These are phyloP conservation scores for Trichophyton benhamiae DNA, from an alignment of 2,329 filamentous ascomycete genomes.

Conservation along the genomic window DNA sequence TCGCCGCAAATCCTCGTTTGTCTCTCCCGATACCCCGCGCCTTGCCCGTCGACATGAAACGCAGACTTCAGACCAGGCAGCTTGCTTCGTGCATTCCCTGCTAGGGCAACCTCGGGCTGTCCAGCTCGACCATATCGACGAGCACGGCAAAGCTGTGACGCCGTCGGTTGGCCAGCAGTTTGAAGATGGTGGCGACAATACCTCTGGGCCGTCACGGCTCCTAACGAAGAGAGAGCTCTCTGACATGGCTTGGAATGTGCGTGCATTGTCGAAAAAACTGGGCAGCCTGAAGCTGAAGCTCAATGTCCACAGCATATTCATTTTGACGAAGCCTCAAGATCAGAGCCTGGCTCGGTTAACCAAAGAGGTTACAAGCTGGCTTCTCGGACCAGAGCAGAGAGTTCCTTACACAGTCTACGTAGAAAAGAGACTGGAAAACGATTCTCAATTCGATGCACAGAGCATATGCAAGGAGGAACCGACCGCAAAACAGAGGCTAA, in stretches of 20 bases:
- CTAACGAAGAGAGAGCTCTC: conserved; percentile 89
- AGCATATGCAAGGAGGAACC: conserved; percentile 54
- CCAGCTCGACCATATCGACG: conserved; percentile 19
- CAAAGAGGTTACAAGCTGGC: conserved; percentile 64
- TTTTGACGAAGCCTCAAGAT: conserved; percentile 88
- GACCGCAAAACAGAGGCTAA: conserved; percentile 47
- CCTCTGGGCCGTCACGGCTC: conserved; percentile 54
- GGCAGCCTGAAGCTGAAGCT: conserved; percentile 73
- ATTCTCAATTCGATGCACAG: conserved; percentile 60
- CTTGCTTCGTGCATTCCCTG: conserved; percentile 50
- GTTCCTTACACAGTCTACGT: conserved; percentile 66
- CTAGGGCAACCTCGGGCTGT: conserved; percentile 31
- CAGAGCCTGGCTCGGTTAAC: conserved; percentile 65
- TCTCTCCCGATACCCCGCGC: conserved; percentile 31
- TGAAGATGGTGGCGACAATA: conserved; percentile 5
- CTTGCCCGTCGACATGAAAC: conserved; percentile 27
- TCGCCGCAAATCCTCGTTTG: conserved; percentile 50
- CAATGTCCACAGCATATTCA: conserved; percentile 68
- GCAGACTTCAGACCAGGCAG: conserved; percentile 16
- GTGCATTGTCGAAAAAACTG: conserved; percentile 75
- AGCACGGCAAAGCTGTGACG: neutral
- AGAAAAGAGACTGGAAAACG: conserved; percentile 59
- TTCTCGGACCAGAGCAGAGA: conserved; percentile 58
- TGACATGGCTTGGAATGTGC: conserved; percentile 93
- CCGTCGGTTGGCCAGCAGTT: neutral